Base-by-base conservation (phyloP, 192 early-diverging fungal genomes). In the Oehlia diaphana region DNA sequence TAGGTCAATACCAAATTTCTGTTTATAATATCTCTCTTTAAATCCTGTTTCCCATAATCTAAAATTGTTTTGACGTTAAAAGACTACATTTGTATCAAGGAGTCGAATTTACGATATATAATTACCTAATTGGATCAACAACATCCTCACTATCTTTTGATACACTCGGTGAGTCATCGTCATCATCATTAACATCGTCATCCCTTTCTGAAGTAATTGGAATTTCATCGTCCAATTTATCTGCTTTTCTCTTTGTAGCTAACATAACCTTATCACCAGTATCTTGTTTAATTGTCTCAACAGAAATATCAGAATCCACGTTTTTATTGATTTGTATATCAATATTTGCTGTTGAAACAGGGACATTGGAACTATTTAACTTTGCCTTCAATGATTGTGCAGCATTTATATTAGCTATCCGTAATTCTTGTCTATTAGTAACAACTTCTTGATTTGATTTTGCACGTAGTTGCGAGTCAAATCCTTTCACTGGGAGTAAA, bases 21-120 rank as follows among this genome's bases (percentile, higher is more conserved):
- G 82, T 42, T 80, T 79, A 81, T 95, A 95, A 82, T 93, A 96
- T 39, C 91, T 85, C 71, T 90, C 85, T 81, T 92, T 92, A 86
- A 91, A 95, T 33, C 92, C 94, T 2, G 86, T 80, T 83, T 96
- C 94, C 86, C 95, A 91, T 31, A 98, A 84, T 76, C 89, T 87
- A 21, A 77, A 14, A 16, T 21, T 63, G 16, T 76, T 62, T 35
- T 21, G n/a, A 12, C 26, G 2, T 28, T 28, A 13, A 65, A 14
- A 1, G 2, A 47, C 44, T 47, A 47, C 1, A 12, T 12, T 47
- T 47, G 10, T 44, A 12, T 47, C 1, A 47, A 47, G 10, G 10
- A 47, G 44, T 42, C 39, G 10, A 47, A 47, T 47, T 47, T 47
- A 12, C 0, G 0, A 47, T 47, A 12, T 9, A 47, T 31, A 31